A percentile compares a stretch with the other conserved stretches of the same genome.
Conservation (phyloP, 306 rosid genomes). For the Purshia tridentata region DNA sequence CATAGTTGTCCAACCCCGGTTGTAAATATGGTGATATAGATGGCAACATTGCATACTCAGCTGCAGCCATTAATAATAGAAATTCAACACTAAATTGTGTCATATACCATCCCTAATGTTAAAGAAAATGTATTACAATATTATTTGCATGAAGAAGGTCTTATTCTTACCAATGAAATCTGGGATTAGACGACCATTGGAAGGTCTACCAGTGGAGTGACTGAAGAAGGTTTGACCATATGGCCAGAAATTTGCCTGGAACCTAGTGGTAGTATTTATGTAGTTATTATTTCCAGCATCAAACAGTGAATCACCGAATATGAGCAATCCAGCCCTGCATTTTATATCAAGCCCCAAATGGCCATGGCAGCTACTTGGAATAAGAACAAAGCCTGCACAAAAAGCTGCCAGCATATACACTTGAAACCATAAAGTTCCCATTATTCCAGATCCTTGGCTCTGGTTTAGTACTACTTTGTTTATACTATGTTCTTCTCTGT, state of each 20-base stretch:
- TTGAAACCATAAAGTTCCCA: slow-evolving; percentile 2
- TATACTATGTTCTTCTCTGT: not conserved
- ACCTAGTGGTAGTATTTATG: not conserved
- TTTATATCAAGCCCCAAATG: not conserved
- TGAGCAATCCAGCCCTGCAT: slow-evolving; percentile 22
- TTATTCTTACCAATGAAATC: slow-evolving; percentile 36
- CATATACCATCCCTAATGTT: not conserved
- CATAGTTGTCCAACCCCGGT: slow-evolving; percentile 17
- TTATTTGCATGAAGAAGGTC: not conserved
- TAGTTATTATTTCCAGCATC: slow-evolving; percentile 41
- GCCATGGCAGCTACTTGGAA: not conserved
- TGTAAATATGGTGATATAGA: slow-evolving; percentile 37
- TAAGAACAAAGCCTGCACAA: not conserved
- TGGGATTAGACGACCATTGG: slow-evolving; percentile 41
- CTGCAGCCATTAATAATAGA: slow-evolving; percentile 13
- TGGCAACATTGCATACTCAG: slow-evolving; percentile 39
- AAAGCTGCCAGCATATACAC: not conserved
- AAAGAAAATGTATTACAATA: not conserved
- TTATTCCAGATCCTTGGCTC: not conserved
- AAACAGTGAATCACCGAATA: slow-evolving; percentile 39
- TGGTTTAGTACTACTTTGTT: not conserved
- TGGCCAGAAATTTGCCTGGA: slow-evolving; percentile 26
- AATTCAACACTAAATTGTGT: not conserved
- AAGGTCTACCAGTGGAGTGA: slow-evolving; percentile 35
- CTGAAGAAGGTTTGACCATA: slow-evolving; percentile 44